Evolutionary conservation across 768 basidiomycete genomes (phyloP).

Genomic region (Lactarius pseudohatsudake): DNA sequence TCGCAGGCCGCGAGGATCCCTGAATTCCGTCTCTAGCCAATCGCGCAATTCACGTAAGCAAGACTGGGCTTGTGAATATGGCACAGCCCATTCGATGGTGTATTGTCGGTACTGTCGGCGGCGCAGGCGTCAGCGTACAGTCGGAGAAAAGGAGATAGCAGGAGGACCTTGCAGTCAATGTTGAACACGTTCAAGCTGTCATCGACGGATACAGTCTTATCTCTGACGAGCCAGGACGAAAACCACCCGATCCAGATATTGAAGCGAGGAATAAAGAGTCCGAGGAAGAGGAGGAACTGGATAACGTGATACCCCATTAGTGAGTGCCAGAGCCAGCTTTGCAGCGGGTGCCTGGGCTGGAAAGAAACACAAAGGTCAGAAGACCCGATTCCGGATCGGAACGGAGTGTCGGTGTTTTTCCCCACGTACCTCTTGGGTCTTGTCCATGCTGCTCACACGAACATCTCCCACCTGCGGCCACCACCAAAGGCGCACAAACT

Average conservation of each 20-base stretch:
- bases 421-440: conserved; percentile 67
- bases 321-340: conserved; percentile 66
- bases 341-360: conserved; percentile 54
- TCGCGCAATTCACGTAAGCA: conserved; percentile 70
- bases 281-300: conserved; percentile 80
- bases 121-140: conserved; percentile 5
- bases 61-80: conserved; percentile 59
- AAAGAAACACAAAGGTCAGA: conserved; percentile 17
- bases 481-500: conserved; percentile 97
- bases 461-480: conserved; percentile 77
- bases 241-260: conserved; percentile 65
- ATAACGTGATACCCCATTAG: conserved; percentile 78
- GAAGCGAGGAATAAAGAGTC: conserved; percentile 59
- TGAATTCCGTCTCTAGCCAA: conserved; percentile 69
- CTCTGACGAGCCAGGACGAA: conserved; percentile 65
- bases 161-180: conserved; percentile 82
- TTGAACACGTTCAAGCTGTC: conserved; percentile 87
- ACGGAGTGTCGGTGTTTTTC: conserved; percentile 31
- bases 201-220: conserved; percentile 61
- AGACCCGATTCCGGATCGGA: conserved; percentile 25
- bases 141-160: neutral
- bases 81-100: conserved; percentile 95
- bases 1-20: conserved; percentile 69
- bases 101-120: conserved; percentile 78
- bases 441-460: conserved; percentile 69